Base-by-base conservation (phyloP, 202 grass and related monocot genomes). In the Setaria italica region DNA sequence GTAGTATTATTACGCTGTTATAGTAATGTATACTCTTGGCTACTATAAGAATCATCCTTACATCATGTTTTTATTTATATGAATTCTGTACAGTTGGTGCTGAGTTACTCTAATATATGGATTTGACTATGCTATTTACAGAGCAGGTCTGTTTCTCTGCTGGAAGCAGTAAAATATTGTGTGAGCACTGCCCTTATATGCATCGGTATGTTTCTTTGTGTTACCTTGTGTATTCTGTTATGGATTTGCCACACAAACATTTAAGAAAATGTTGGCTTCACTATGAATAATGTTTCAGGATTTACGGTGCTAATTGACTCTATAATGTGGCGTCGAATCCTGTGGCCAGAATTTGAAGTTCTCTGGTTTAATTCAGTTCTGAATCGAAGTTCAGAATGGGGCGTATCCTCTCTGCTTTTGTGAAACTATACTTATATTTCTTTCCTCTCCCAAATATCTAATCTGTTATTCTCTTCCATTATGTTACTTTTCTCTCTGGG, bases 281-380 rank as follows among this genome's bases (percentile, higher is more conserved):
- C 66, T 89, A 25, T 89, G 76, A 47, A 48, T 54, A 49, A 21
- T 82, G 43, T 32, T 8, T 70, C 91, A 96, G 94, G 92, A 69
- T 85, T 85, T 70, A 96, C 94, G 0, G 47, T 90, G 34, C 68
- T 96, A 48, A 50, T 99, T 83, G 97, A 99, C 48, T 90, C 92
- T 53, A 91, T 92, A 91, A 89, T 99, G 90, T 99, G 97, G 97
- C 84, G 80, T 67, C 89, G 93, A 85, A 85, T 90, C 73, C 70
- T 96, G 69, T 99, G 97, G 97, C 97, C 97, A 82, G 97, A 99
- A 87, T 92, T 99, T 79, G 88, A 99, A 88, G 94, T 97, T 87
- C 88, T 99, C 64, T 99, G 90, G 94, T 99, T 99, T 89, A 99
- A 99, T 85, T 96, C 97, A 17, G 83, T 97, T 88, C 85, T 91